Evolutionary conservation across 768 basidiomycete genomes (phyloP).

Genomic region (Dioszegia aurantiaca): DNA sequence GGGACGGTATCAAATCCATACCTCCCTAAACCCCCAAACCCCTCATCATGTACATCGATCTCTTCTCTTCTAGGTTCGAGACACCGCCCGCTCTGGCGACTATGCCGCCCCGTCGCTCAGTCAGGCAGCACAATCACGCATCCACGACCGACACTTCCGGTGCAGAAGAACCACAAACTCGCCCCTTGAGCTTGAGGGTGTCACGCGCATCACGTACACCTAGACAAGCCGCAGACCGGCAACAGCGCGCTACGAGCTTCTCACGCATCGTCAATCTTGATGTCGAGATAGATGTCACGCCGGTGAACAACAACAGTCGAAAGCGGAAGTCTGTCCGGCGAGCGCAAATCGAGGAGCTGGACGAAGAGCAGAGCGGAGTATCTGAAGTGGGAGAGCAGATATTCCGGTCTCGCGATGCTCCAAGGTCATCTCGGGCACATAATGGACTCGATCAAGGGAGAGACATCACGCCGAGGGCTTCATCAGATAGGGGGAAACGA

Average conservation of each 20-base stretch:
- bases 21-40: no score
- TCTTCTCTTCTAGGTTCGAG: no score
- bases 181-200: no score
- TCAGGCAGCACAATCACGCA: neutral
- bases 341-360: neutral
- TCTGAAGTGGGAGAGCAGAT: neutral
- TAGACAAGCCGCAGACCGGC: neutral
- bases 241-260: neutral
- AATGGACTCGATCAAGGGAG: no score
- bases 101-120: neutral
- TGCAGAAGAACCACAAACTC: neutral
- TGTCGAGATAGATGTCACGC: constrained; percentile 6
- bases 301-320: neutral
- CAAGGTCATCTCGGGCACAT: neutral
- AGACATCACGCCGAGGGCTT: neutral
- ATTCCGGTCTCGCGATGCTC: neutral
- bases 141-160: neutral
- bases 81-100: neutral
- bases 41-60: no score
- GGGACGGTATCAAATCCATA: no score
- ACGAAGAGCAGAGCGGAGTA: neutral
- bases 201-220: neutral
- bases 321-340: neutral
- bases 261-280: constrained; percentile 11
- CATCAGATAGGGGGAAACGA: neutral